These are phyloP conservation scores for Trichosporon sp. DNA, from an alignment of 1,284 basidiomycete genomes.

Conservation along the genomic window DNA sequence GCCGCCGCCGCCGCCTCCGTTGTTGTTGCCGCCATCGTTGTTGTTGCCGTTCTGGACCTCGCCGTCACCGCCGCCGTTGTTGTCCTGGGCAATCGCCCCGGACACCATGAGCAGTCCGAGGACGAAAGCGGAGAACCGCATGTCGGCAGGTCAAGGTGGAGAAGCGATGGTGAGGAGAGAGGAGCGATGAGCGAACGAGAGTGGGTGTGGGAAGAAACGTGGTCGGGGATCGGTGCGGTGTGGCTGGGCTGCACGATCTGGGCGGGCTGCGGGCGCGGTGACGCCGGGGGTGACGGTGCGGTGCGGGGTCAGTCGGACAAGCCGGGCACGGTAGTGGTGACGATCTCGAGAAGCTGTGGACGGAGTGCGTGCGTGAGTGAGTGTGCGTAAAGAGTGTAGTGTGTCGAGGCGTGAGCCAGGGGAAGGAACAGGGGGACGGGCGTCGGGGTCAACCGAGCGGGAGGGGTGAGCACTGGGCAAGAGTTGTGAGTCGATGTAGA, in stretches of 20 bases:
- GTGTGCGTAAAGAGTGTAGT: background rate
- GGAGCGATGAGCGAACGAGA: background rate
- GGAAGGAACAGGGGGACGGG: background rate
- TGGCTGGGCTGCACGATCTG: background rate
- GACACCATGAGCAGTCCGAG: slow-evolving; percentile 1
- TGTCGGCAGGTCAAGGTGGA: background rate
- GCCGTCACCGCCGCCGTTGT: background rate
- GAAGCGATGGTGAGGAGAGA: background rate
- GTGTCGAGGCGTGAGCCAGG: background rate
- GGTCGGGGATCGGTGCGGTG: background rate
- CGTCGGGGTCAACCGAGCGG: background rate
- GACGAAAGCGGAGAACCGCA: slow-evolving; percentile 10
- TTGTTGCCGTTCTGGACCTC: background rate
- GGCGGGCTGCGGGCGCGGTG: background rate
- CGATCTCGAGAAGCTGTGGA: background rate
- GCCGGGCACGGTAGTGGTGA: too few species aligned
- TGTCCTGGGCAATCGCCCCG: slow-evolving; percentile 11
- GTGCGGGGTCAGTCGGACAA: background rate
- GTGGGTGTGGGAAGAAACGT: background rate
- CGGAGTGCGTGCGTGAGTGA: background rate
- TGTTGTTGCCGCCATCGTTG: background rate
- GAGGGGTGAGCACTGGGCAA: background rate
- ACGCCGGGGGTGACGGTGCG: background rate
- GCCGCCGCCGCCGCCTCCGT: background rate
- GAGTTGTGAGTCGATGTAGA: background rate